These are phyloP conservation scores for Pseudogymnoascus destructans DNA, from an alignment of 2,329 filamentous ascomycete species.

Conservation along the genomic window DNA sequence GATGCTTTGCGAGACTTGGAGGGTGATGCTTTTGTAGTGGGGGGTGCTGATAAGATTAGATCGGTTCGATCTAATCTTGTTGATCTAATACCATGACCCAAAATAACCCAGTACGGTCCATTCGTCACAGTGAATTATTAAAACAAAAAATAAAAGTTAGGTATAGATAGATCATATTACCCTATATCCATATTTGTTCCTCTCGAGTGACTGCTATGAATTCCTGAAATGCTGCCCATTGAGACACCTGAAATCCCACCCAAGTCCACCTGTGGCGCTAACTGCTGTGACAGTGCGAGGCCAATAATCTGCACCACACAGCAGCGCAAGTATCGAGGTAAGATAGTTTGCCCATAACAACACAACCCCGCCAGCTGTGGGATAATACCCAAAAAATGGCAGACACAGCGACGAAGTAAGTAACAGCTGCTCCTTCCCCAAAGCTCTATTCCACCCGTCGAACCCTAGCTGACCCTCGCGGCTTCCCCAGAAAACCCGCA, in stretches of 20 bases:
- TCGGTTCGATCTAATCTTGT: neutral
- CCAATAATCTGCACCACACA: slow-evolving; percentile 1
- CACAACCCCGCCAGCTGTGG: neutral
- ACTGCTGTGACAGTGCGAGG: neutral
- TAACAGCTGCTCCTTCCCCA: neutral
- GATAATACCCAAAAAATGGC: slow-evolving; percentile 17
- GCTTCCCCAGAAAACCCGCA: slow-evolving; percentile 32
- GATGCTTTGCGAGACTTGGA: neutral
- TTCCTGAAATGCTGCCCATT: neutral
- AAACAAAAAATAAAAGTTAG: neutral
- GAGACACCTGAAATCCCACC: neutral
- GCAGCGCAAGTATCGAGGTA: neutral
- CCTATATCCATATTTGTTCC: neutral
- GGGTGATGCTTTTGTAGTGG: neutral
- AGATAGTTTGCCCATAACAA: neutral
- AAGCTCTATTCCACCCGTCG: neutral
- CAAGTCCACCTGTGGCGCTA: neutral
- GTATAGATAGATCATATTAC: neutral
- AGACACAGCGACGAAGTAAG: slow-evolving; percentile 21
- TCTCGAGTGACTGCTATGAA: neutral
- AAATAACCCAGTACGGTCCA: neutral
- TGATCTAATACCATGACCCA: neutral
- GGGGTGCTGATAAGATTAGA: neutral
- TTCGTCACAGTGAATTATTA: neutral
- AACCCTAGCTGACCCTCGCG: slow-evolving; percentile 11